Evolutionary conservation across 345 rosid genomes (phyloP).

Genomic region (Populus euphratica): DNA sequence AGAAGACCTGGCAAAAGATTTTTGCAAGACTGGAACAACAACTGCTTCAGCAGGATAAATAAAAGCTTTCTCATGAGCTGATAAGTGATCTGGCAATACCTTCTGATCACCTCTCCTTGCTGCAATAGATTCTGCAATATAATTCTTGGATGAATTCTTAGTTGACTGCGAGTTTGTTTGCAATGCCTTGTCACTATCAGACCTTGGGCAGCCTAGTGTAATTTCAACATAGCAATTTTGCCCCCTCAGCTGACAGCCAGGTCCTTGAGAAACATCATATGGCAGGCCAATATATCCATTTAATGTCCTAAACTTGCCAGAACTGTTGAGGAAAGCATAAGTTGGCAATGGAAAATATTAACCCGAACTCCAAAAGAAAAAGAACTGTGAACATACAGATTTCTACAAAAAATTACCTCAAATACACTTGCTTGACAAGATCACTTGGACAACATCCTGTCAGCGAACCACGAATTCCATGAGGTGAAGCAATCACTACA

Average conservation of each 20-base stretch:
- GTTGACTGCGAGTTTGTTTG: constrained; percentile 36
- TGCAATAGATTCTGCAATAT: constrained; percentile 53
- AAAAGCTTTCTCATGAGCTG: constrained; percentile 57
- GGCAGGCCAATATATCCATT: constrained; percentile 68
- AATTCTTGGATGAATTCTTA: constrained; percentile 52
- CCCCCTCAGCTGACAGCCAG: constrained; percentile 56
- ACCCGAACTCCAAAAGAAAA: not conserved
- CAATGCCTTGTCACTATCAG: constrained; percentile 41
- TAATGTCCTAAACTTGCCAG: constrained; percentile 54
- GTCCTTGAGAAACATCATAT: constrained; percentile 58
- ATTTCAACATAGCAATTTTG: constrained; percentile 77
- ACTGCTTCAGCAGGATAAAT: constrained; percentile 88
- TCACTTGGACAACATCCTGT: constrained; percentile 87
- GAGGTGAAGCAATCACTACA: constrained; percentile 92
- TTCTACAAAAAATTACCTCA: constrained; percentile 42
- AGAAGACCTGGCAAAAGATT: constrained; percentile 80
- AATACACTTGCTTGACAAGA: constrained; percentile 90
- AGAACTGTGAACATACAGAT: not conserved
- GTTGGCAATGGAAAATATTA: not conserved
- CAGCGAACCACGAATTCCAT: constrained; percentile 93
- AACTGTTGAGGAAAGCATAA: constrained; percentile 33
- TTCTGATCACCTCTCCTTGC: constrained; percentile 57
- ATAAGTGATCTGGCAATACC: constrained; percentile 38
- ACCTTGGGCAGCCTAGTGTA: constrained; percentile 67
- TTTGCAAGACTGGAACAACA: constrained; percentile 80